Conservation (phyloP, 805 yeast species). For the Kockiozyma suomiensis region DNA sequence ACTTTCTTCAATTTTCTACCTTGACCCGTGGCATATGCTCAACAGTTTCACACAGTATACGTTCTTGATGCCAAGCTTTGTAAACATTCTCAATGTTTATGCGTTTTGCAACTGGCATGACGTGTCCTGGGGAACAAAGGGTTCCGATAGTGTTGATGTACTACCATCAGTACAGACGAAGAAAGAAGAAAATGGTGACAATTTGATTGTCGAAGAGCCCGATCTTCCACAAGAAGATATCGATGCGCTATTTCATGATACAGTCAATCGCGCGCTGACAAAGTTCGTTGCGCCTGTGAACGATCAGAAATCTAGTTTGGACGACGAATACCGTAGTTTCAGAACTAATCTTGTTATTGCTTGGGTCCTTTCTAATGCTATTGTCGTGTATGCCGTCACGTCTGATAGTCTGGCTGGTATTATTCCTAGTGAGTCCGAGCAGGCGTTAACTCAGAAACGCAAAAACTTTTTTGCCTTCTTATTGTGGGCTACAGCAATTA, state of each 20-base stretch:
- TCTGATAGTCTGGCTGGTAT: constrained; percentile 41
- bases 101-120: constrained; percentile 74
- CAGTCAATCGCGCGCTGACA: constrained; percentile 55
- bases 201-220: constrained; percentile 54
- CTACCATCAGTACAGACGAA: constrained; percentile 55
- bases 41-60: constrained; percentile 48
- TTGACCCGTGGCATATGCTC: constrained; percentile 64
- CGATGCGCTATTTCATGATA: constrained; percentile 53
- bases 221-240: constrained; percentile 55
- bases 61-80: constrained; percentile 55
- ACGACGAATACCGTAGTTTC: constrained; percentile 47
- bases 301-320: constrained; percentile 35
- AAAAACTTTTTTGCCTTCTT: constrained; percentile 51
- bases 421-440: constrained; percentile 32
- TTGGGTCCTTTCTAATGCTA: constrained; percentile 47
- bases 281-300: constrained; percentile 49
- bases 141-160: constrained; percentile 56
- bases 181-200: constrained; percentile 56
- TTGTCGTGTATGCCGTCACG: constrained; percentile 45
- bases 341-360: constrained; percentile 46
- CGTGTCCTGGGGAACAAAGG: constrained; percentile 77
- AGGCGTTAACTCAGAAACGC: constrained; percentile 32
- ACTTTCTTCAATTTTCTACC: constrained; percentile 58
- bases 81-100: constrained; percentile 62
- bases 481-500: constrained; percentile 63